These are phyloP conservation scores for Luffa acutangula DNA, from an alignment of 306 rosid species.

Conservation along the genomic window DNA sequence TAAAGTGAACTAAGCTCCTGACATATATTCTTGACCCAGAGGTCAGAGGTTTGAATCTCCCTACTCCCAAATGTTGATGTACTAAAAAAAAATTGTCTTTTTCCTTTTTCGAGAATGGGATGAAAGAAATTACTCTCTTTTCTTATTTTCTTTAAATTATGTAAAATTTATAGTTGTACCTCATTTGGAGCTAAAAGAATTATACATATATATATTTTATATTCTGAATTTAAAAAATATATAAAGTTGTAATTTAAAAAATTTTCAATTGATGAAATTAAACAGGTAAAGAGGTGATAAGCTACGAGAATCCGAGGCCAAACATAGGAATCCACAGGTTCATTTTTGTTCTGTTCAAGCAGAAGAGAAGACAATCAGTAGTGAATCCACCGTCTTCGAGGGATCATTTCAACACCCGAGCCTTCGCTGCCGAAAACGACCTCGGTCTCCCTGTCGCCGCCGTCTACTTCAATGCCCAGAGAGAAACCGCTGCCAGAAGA, in stretches of 20 bases:
- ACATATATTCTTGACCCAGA: too few relatives aligned
- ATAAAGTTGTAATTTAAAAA: too few relatives aligned
- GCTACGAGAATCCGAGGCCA: slow-evolving; percentile 7
- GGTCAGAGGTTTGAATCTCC: too few relatives aligned
- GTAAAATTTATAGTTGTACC: background rate
- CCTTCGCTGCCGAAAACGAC: slow-evolving; percentile 7
- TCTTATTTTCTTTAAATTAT: too few relatives aligned
- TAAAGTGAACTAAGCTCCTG: too few relatives aligned
- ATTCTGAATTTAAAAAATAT: too few relatives aligned
- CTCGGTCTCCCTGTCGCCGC: slow-evolving; percentile 14
- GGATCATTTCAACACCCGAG: slow-evolving; percentile 3
- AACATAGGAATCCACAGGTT: slow-evolving; percentile 15
- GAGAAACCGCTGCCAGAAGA: slow-evolving; percentile 12
- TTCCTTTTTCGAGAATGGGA: too few relatives aligned
- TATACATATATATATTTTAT: too few relatives aligned
- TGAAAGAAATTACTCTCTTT: too few relatives aligned
- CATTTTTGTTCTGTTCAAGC: slow-evolving; percentile 12
- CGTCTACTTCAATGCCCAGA: slow-evolving; percentile 11
- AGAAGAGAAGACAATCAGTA: slow-evolving; percentile 5
- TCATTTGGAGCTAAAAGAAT: background rate
- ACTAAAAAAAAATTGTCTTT: too few relatives aligned
- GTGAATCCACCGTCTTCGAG: slow-evolving; percentile 9
- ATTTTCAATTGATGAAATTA: too few relatives aligned
- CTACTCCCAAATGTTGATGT: too few relatives aligned
- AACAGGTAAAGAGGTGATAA: background rate